These are phyloP conservation scores for Penicillium oxalicum DNA, from an alignment of 2,329 filamentous ascomycete genomes.

Conservation along the genomic window DNA sequence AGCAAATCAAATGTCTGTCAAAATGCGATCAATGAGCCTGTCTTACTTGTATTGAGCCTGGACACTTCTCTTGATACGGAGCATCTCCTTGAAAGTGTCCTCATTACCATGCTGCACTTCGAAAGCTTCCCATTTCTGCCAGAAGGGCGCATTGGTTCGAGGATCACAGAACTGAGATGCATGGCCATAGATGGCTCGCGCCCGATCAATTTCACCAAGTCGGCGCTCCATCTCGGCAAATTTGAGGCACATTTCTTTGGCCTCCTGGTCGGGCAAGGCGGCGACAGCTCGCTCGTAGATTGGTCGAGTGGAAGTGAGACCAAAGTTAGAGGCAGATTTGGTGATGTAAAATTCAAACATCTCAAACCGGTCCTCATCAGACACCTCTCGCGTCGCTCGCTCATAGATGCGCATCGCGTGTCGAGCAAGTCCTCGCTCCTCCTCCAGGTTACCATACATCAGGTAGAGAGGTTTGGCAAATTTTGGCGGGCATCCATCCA, in stretches of 20 bases:
- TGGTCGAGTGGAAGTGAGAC: constrained; percentile 83
- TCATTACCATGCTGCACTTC: constrained; percentile 98
- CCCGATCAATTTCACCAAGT: constrained; percentile 88
- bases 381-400: constrained; percentile 86
- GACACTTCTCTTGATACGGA: constrained; percentile 93
- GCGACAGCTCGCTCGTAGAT: constrained; percentile 97
- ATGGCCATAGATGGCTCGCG: constrained; percentile 91
- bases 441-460: constrained; percentile 97
- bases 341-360: constrained; percentile 99
- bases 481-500: constrained; percentile 88
- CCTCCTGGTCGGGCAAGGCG: constrained; percentile 85
- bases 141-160: constrained; percentile 80
- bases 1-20: constrained; percentile 22
- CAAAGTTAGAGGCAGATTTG: constrained; percentile 96
- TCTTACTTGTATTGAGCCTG: constrained; percentile 89
- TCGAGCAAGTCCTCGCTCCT: constrained; percentile 86
- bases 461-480: constrained; percentile 95
- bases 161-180: constrained; percentile 97
- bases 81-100: constrained; percentile 99
- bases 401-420: constrained; percentile 99
- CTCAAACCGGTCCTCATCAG: constrained; percentile 87
- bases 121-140: constrained; percentile 95
- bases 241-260: constrained; percentile 96
- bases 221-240: constrained; percentile 95
- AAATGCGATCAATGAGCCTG: neutral